Evolutionary conservation across 2,329 filamentous ascomycete genomes (phyloP), one percentile per base, ranked within the genome.

Genomic region (Cytospora chrysosperma): DNA sequence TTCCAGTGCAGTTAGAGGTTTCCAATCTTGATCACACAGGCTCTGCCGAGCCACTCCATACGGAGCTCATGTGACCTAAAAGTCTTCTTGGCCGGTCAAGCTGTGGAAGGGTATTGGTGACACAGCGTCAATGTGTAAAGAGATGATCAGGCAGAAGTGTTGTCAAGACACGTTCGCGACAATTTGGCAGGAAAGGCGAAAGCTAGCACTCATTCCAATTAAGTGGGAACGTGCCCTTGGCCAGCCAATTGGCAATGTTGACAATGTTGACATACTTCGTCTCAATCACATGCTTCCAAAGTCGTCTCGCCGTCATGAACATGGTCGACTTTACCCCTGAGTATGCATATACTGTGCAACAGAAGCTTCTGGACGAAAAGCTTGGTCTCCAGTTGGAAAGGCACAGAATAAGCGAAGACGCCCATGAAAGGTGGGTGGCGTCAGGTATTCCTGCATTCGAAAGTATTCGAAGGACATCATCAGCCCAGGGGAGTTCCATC

Each of bases 31-130:
- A 55, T 32, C 21, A 34, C 52, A 34, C 17, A 34, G 32, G 9
- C 49, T 47, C 4, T 27, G 34, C 58, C 58, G 58, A 61, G 51
- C 59, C 59, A 61, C 59, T 61, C 55, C 51, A 34, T 37, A 43
- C 27, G 5, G 37, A 21, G 13, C 59, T 55, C 59, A 61, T 61
- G 59, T 61, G 51, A 61, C 59, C 50, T 19, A 5, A 13, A 21
- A n/a, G 10, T 37, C n/a, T 27, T 4, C 13, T 28, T 50, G 51
- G 37, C 40, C 28, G 52, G 51, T 37, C 51, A 19, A 49, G 28
- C 37, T 24, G 34, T 50, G 3, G 2, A 49, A 26, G 21, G 17
- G 24, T 26, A 13, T 34, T 50, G 5, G 27, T 61, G 58, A 61
- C 59, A 34, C 30, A 30, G 19, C 6, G 4, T 50, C 13, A 10